These are phyloP conservation scores for Linum tenue DNA, from an alignment of 345 rosid species.

Conservation along the genomic window DNA sequence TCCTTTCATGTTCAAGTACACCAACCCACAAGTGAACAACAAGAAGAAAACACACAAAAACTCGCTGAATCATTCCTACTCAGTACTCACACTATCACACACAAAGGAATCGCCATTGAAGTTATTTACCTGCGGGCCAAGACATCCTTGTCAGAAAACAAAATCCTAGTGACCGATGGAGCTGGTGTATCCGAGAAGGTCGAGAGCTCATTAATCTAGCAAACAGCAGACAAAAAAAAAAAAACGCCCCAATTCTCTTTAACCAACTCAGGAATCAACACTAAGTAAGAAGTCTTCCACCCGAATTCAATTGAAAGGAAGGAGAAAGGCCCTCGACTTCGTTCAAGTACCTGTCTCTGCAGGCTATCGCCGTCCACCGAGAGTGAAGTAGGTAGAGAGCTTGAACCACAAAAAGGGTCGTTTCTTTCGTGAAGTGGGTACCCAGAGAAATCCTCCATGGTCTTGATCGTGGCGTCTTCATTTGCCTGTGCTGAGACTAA, in stretches of 20 bases:
- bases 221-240: conserved; percentile 2
- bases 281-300: neutral
- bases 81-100: no score
- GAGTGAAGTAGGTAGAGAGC: conserved; percentile 37
- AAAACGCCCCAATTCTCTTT: no score
- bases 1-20: no score
- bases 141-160: conserved; percentile 72
- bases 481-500: conserved; percentile 24
- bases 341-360: conserved; percentile 47
- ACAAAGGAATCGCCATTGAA: neutral
- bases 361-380: conserved; percentile 46
- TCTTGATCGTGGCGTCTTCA: conserved; percentile 49
- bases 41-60: neutral
- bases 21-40: neutral
- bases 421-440: conserved; percentile 55
- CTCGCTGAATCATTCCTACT: no score
- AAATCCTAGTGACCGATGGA: conserved; percentile 80
- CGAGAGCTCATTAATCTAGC: conserved; percentile 76
- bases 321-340: neutral
- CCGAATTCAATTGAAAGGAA: neutral
- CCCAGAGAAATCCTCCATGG: conserved; percentile 85
- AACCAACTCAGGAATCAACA: no score
- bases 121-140: conserved; percentile 56
- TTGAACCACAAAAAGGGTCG: conserved; percentile 13
- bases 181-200: conserved; percentile 75